phyloP scores from a whole-genome alignment of 495 filamentous ascomycete genomes.

The Neurospora sublineolata region DNA sequence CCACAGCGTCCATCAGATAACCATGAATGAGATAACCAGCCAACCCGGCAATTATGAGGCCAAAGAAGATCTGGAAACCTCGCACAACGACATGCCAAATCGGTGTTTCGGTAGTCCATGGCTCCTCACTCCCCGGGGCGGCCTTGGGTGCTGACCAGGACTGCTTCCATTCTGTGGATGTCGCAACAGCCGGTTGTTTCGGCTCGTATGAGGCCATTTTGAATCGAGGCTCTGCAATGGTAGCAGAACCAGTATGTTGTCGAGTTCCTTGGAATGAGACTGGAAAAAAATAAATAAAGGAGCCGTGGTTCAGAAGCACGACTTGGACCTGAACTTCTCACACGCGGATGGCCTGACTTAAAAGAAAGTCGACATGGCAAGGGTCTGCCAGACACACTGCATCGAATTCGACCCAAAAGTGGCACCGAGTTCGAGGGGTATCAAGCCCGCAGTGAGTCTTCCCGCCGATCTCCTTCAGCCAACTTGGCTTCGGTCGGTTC shows the following conservation, averaged over 20 bases:
- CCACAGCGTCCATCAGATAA: conserved; percentile 21
- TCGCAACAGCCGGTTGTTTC: neutral
- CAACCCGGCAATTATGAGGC: conserved; percentile 26
- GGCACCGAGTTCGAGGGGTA: neutral
- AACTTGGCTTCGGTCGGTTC: neutral
- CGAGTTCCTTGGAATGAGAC: neutral
- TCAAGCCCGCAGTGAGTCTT: neutral
- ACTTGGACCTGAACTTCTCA: neutral
- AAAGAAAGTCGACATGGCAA: neutral
- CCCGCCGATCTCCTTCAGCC: neutral
- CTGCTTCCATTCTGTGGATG: neutral
- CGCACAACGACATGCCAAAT: conserved; percentile 28
- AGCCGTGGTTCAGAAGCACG: neutral
- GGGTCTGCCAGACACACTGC: neutral
- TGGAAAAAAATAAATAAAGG: neutral
- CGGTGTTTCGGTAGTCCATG: conserved; percentile 17
- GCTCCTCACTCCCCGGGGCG: neutral
- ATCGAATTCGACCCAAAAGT: neutral
- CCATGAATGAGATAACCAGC: conserved; percentile 35
- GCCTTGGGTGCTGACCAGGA: neutral
- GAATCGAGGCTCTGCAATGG: neutral
- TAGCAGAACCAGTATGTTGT: neutral
- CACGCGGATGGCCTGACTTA: neutral
- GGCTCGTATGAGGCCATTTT: neutral
- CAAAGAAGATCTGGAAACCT: conserved; percentile 28